Conservation (phyloP, 441 rosid species). For the Daphne laureola region DNA sequence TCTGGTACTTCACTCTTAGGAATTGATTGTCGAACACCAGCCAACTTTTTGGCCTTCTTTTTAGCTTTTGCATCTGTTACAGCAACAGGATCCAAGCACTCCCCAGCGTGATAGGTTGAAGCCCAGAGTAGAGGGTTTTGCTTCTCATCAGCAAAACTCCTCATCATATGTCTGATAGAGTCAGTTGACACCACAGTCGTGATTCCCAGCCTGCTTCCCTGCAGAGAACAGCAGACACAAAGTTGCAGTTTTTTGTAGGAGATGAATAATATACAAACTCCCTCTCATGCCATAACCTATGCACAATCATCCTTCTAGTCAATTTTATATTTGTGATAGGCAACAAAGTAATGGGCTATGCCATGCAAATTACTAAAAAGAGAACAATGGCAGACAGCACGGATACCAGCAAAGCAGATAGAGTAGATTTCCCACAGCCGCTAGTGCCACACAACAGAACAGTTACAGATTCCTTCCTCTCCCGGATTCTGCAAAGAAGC, state of each 20-base stretch:
- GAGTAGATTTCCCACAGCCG: conserved; percentile 98
- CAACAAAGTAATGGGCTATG: too few species aligned
- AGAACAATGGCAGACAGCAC: conserved; percentile 12
- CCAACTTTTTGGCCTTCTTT: conserved; percentile 55
- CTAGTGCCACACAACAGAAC: conserved; percentile 95
- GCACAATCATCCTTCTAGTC: too few species aligned
- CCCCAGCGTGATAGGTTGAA: conserved; percentile 95
- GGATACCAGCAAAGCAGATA: conserved; percentile 93
- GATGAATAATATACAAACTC: too few species aligned
- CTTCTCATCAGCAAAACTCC: conserved; percentile 89
- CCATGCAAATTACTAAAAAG: background rate
- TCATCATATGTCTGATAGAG: conserved; percentile 94
- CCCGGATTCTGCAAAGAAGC: conserved; percentile 66
- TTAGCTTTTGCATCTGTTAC: conserved; percentile 90
- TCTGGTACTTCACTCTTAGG: conserved; percentile 37
- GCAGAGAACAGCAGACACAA: conserved; percentile 15
- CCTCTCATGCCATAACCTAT: too few species aligned
- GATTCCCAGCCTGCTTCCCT: conserved; percentile 89
- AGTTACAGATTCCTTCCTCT: conserved; percentile 93
- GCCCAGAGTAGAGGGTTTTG: conserved; percentile 91
- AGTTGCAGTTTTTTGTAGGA: background rate
- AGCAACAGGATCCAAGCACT: conserved; percentile 71
- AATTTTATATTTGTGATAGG: too few species aligned
- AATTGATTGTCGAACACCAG: conserved; percentile 30
- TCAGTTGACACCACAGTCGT: conserved; percentile 94